Evolutionary conservation across 805 yeast species (phyloP), one percentile per base, ranked within the genome.

Genomic region (Ogataea pilisensis): DNA sequence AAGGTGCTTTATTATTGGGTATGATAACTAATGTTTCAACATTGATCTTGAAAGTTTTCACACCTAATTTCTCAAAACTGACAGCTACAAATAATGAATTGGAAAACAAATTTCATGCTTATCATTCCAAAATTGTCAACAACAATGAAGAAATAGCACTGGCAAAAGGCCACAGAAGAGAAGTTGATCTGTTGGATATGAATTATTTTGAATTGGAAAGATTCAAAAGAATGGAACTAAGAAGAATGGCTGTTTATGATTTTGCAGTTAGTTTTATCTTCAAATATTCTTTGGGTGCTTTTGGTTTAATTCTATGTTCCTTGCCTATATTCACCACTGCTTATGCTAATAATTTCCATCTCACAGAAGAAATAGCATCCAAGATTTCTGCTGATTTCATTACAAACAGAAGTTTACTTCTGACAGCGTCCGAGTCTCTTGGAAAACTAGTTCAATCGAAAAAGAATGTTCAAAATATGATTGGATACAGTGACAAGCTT

Each of bases 271-370:
- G 84, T 37, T 90, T 89, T 54, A 80, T 88, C 39, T 90, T 90
- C 46, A 90, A 90, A 65, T 90, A 90, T 63, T 78, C 88, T 36
- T 84, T 96, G 90, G 98, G 98, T 46, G 98, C 96, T 2, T 87
- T 93, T 25, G 98, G 98, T 9, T 72, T 90, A 44, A 76, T 82
- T 1, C 70, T 90, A 35, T 90, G 97, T 63, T 80, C 96, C 2
- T 79, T 90, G 3, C 97, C 98, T 5, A 85, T 89, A 2, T 90
- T 90, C 58, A 54, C 60, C 4, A 50, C 60, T 2, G 65, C 61
- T 5, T 58, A 61, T 35, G 42, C 51, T 5, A 39, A 48, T 19
- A 45, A 52, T 28, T 75, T 80, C 55, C 69, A 72, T 44, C 69
- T 78, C 38, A 74, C 76, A 39, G 63, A 69, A 34, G 44, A 45